A percentile compares a stretch with the other conserved stretches of the same genome.
Conservation (phyloP, 2,329 filamentous ascomycete genomes). For the Fusarium dlaminii region DNA sequence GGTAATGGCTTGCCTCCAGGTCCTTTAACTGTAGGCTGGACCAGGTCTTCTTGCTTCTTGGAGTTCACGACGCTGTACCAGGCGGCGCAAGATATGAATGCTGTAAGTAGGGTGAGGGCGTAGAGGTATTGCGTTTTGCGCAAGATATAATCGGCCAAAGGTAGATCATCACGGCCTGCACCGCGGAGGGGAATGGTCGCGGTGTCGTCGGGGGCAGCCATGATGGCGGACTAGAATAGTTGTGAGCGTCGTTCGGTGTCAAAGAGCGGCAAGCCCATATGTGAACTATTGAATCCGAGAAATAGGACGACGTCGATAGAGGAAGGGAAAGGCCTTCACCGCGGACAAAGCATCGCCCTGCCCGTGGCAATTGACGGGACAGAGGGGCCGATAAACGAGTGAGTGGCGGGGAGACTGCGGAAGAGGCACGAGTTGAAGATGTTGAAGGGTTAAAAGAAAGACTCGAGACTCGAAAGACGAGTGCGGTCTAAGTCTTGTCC, state of each 20-base stretch:
- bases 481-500: conserved; percentile 42
- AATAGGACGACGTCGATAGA: conserved; percentile 27
- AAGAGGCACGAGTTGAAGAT: conserved; percentile 42
- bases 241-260: conserved; percentile 38
- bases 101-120: conserved; percentile 60
- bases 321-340: conserved; percentile 46
- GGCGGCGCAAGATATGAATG: conserved; percentile 61
- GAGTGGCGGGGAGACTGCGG: conserved; percentile 35
- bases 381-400: conserved; percentile 37
- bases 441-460: conserved; percentile 40
- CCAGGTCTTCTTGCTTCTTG: conserved; percentile 58
- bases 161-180: conserved; percentile 36
- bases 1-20: conserved; percentile 90
- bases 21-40: conserved; percentile 67
- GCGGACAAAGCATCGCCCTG: conserved; percentile 52
- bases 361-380: conserved; percentile 48
- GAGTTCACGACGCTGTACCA: conserved; percentile 64
- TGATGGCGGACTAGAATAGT: conserved; percentile 47
- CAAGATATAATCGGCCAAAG: conserved; percentile 55
- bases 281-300: conserved; percentile 29
- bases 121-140: conserved; percentile 61
- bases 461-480: conserved; percentile 42
- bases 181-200: conserved; percentile 41
- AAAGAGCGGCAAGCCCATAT: conserved; percentile 38
- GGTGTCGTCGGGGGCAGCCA: conserved; percentile 46